Conservation (phyloP, 495 filamentous ascomycete genomes). For the Tetracladium setigerum region DNA sequence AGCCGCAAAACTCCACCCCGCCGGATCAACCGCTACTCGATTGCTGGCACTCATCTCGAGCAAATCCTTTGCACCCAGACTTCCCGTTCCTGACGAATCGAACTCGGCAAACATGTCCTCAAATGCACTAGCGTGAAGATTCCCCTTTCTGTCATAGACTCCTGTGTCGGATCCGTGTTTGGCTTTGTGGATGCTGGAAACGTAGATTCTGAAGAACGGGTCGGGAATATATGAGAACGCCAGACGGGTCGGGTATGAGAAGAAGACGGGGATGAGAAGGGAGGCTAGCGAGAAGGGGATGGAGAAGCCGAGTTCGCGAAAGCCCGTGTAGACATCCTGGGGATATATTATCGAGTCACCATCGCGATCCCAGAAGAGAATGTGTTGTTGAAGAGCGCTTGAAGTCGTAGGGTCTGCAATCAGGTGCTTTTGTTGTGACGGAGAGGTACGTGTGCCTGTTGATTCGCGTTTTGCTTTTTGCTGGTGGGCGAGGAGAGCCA, state of each 20-base stretch:
- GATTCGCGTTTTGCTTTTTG: no score
- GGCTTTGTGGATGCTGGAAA: conserved; percentile 42
- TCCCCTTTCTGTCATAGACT: conserved; percentile 44
- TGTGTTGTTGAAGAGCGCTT: conserved; percentile 40
- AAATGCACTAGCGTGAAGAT: conserved; percentile 46
- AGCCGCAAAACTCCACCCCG: no score
- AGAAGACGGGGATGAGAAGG: conserved; percentile 36
- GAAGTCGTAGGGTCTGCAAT: no score
- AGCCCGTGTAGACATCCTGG: conserved; percentile 44
- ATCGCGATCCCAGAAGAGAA: conserved; percentile 45
- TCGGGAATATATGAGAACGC: conserved; percentile 29
- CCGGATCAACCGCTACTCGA: no score
- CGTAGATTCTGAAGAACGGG: conserved; percentile 44
- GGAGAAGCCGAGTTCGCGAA: conserved; percentile 43
- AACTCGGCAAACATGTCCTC: conserved; percentile 53
- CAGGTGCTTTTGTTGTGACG: no score
- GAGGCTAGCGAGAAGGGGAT: conserved; percentile 35
- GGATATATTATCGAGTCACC: conserved; percentile 45
- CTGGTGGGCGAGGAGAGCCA: no score
- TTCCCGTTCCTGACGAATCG: conserved; percentile 7
- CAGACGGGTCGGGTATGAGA: conserved; percentile 43
- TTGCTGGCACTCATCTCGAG: no score
- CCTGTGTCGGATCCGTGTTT: conserved; percentile 52
- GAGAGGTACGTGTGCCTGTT: no score
- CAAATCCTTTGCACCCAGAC: no score